Percentiles rank a stretch among this genome's conserved stretches.
Conservation (phyloP, 2,329 filamentous ascomycete species). For the Colletotrichum sp. region DNA sequence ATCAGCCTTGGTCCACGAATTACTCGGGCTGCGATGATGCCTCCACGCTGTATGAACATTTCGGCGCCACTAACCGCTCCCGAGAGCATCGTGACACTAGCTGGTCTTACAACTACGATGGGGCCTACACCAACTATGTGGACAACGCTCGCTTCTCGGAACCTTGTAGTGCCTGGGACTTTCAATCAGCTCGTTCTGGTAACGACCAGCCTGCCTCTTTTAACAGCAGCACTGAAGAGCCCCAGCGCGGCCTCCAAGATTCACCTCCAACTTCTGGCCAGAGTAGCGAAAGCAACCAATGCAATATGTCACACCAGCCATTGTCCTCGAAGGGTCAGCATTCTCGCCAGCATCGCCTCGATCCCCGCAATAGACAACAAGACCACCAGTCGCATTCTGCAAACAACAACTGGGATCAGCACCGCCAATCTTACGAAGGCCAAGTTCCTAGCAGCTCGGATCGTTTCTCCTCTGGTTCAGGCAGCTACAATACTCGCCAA, state of each 20-base stretch:
- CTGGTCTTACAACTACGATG: neutral
- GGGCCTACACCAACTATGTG: neutral
- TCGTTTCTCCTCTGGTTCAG: neutral
- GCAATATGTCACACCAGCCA: neutral
- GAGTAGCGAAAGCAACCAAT: neutral
- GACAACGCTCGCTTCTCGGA: neutral
- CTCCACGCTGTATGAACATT: neutral
- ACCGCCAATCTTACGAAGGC: neutral
- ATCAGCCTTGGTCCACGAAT: neutral
- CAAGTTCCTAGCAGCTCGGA: neutral
- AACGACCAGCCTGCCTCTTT: neutral
- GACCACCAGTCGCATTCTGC: neutral
- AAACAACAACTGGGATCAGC: neutral
- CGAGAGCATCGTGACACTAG: neutral
- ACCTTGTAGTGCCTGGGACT: neutral
- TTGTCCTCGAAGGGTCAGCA: neutral
- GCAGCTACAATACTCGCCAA: neutral
- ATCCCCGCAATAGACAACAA: neutral
- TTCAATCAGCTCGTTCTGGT: neutral
- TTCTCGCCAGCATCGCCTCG: neutral
- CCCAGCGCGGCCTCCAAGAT: neutral
- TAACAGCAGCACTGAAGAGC: neutral
- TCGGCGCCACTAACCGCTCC: neutral
- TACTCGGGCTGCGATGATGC: neutral
- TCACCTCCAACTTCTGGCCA: neutral